Evolutionary conservation across 768 basidiomycete genomes (phyloP).

Genomic region (Boletellus emodensis): DNA sequence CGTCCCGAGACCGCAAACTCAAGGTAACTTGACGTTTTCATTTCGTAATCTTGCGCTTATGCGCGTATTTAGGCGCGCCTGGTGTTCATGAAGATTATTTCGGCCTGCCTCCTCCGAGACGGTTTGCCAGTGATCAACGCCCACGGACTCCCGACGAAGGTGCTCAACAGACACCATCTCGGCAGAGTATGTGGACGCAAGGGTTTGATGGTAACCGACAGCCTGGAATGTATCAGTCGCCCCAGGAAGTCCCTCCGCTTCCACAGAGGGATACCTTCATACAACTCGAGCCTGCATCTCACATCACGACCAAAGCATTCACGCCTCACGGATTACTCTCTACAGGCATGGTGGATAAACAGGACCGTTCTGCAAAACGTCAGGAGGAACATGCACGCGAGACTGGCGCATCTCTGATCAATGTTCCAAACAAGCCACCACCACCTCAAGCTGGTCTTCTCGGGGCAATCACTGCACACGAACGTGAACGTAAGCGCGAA

Average conservation of each 20-base stretch:
- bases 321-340: constrained; percentile 92
- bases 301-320: constrained; percentile 88
- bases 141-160: constrained; percentile 58
- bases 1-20: constrained; percentile 44
- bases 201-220: constrained; percentile 70
- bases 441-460: constrained; percentile 94
- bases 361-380: constrained; percentile 91
- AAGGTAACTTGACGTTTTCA: constrained; percentile 37
- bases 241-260: constrained; percentile 33
- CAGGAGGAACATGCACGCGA: constrained; percentile 94
- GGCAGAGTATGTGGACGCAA: constrained; percentile 84
- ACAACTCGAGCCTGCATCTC: constrained; percentile 65
- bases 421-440: constrained; percentile 93
- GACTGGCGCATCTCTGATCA: constrained; percentile 86
- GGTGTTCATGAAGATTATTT: constrained; percentile 45
- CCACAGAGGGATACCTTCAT: constrained; percentile 55
- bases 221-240: constrained; percentile 36
- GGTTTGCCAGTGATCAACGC: constrained; percentile 52
- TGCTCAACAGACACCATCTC: constrained; percentile 42
- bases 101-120: constrained; percentile 38
- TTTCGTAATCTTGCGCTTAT: constrained; percentile 5
- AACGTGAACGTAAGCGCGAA: constrained; percentile 89
- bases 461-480: constrained; percentile 93
- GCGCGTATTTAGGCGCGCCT: constrained; percentile 18
- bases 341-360: constrained; percentile 91